Conservation (phyloP, 345 rosid species). For the Euphorbia tirucalli region DNA sequence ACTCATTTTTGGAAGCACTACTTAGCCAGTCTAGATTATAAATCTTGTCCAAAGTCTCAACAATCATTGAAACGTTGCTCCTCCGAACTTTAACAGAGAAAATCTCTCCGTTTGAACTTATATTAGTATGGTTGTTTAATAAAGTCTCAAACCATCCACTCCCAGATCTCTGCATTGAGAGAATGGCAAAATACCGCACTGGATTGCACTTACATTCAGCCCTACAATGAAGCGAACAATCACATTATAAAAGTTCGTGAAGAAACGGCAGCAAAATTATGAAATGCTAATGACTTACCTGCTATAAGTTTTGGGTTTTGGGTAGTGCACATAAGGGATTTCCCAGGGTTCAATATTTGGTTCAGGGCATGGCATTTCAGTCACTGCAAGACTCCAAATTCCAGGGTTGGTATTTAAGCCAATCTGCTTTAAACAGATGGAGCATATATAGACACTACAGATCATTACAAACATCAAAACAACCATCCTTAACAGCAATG, state of each 20-base stretch:
- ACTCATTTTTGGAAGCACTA: constrained; percentile 98
- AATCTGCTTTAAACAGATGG: constrained; percentile 81
- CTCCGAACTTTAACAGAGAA: constrained; percentile 91
- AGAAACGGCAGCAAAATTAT: constrained; percentile 5
- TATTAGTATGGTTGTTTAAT: constrained; percentile 88
- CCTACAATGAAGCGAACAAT: constrained; percentile 42
- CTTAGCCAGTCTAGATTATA: constrained; percentile 90
- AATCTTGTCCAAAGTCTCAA: constrained; percentile 73
- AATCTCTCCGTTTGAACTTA: constrained; percentile 96
- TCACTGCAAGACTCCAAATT: constrained; percentile 48
- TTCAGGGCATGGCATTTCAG: constrained; percentile 65
- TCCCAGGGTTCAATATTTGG: constrained; percentile 87
- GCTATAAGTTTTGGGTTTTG: constrained; percentile 70
- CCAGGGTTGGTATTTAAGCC: constrained; percentile 45
- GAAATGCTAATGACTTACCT: constrained; percentile 42
- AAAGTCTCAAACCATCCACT: constrained; percentile 99
- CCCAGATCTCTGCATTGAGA: constrained; percentile 99
- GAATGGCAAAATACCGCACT: constrained; percentile 87
- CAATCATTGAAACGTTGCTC: constrained; percentile 64
- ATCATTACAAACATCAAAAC: constrained; percentile 76
- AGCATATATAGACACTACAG: constrained; percentile 76
- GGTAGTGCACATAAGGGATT: constrained; percentile 83
- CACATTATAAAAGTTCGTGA: constrained; percentile 12
- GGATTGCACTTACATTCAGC: constrained; percentile 88
- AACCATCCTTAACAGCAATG: constrained; percentile 77